Evolutionary conservation across 306 rosid species (phyloP).

Genomic region (Castanospermum australe): DNA sequence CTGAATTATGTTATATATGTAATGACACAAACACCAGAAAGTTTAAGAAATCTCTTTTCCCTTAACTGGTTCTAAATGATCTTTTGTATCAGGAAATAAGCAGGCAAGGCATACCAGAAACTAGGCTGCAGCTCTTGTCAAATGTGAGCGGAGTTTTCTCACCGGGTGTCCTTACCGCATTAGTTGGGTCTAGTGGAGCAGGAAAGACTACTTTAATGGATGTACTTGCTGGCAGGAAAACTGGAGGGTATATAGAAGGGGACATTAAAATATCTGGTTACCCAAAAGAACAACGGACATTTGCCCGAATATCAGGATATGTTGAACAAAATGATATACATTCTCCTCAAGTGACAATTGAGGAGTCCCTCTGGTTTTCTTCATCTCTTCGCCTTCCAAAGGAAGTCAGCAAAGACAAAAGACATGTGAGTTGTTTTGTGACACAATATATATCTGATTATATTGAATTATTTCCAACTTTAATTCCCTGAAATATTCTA

Average conservation of each 20-base stretch:
- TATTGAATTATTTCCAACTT: not conserved
- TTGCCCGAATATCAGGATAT: conserved; percentile 88
- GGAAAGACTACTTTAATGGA: conserved; percentile 97
- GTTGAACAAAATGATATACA: conserved; percentile 96
- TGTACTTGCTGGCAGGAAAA: conserved; percentile 93
- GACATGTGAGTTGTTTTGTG: conserved; percentile 47
- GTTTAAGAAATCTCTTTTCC: not conserved
- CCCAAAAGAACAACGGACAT: conserved; percentile 73
- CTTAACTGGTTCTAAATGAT: not conserved
- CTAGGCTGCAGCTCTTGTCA: conserved; percentile 73
- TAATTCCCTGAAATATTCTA: conserved; percentile 21
- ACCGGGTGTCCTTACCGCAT: conserved; percentile 90
- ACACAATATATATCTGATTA: not conserved
- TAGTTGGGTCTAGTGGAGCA: conserved; percentile 95
- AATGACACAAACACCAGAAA: not conserved
- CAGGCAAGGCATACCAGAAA: conserved; percentile 66
- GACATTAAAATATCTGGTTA: conserved; percentile 79
- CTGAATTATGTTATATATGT: not conserved
- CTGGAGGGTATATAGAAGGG: conserved; percentile 91
- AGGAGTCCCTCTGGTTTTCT: conserved; percentile 84
- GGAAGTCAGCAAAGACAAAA: conserved; percentile 60
- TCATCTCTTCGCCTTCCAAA: conserved; percentile 84
- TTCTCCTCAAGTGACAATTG: conserved; percentile 91
- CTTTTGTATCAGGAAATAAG: conserved; percentile 54
- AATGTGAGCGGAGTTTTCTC: conserved; percentile 84